Conservation (phyloP, 2,329 filamentous ascomycete genomes). For the Bipolaris cookei region DNA sequence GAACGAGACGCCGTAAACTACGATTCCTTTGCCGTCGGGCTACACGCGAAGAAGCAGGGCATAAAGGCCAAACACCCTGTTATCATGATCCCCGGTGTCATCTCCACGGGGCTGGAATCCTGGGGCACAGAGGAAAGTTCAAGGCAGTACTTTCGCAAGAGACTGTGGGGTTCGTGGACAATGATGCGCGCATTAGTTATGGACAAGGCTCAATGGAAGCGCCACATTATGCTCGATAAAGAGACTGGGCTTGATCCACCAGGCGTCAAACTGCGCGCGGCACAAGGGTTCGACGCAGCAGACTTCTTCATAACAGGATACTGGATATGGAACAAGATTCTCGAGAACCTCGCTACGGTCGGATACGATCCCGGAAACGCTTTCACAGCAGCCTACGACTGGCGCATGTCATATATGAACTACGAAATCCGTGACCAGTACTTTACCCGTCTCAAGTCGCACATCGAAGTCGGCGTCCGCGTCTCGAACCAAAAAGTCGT, state of each 20-base stretch:
- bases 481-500: conserved; percentile 80
- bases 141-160: conserved; percentile 88
- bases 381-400: conserved; percentile 79
- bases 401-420: conserved; percentile 89
- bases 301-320: conserved; percentile 92
- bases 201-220: conserved; percentile 94
- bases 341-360: conserved; percentile 94
- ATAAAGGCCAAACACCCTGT: conserved; percentile 83
- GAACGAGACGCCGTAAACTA: conserved; percentile 89
- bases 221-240: conserved; percentile 95
- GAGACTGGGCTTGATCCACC: conserved; percentile 89
- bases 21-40: conserved; percentile 90
- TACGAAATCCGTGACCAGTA: conserved; percentile 91
- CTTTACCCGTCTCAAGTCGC: conserved; percentile 85
- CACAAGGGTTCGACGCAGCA: conserved; percentile 95
- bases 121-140: conserved; percentile 91
- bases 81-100: conserved; percentile 97
- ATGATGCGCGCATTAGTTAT: conserved; percentile 97
- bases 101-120: conserved; percentile 94
- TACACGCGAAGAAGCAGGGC: conserved; percentile 81
- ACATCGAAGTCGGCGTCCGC: conserved; percentile 84
- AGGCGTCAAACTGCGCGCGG: conserved; percentile 85
- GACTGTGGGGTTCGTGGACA: conserved; percentile 96
- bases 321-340: conserved; percentile 99
- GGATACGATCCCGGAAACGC: conserved; percentile 89